Conservation (phyloP, 768 basidiomycete genomes). For the Trichaptum fuscoviolaceum region DNA sequence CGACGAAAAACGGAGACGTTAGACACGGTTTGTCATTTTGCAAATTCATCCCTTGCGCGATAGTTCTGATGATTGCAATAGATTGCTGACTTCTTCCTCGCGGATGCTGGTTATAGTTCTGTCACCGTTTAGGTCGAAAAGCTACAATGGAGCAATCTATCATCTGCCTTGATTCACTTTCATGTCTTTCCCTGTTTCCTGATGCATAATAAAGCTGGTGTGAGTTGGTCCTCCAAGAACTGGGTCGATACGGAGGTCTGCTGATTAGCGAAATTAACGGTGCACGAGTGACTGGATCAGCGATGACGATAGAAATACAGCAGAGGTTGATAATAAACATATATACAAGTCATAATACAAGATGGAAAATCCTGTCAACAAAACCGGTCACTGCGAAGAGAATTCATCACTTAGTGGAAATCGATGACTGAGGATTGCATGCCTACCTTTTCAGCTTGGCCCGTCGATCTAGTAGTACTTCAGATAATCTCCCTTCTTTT, state of each 20-base stretch:
- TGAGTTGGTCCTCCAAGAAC: no score
- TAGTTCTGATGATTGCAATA: not conserved
- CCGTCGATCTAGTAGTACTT: conserved; percentile 73
- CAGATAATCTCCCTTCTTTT: conserved; percentile 76
- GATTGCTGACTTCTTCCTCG: conserved; percentile 10
- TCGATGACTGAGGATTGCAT: conserved; percentile 8
- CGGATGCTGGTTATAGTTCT: conserved; percentile 5
- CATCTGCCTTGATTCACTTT: no score
- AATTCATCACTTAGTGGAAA: conserved; percentile 6
- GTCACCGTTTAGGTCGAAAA: not conserved
- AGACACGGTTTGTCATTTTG: not conserved
- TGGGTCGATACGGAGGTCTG: no score
- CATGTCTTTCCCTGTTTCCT: no score
- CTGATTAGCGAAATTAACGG: no score
- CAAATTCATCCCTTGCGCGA: not conserved
- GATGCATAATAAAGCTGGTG: no score
- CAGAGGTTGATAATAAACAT: not conserved
- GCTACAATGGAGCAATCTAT: no score
- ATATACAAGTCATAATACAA: not conserved
- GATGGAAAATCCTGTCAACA: conserved; percentile 24
- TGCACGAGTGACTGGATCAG: no score
- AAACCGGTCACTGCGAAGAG: conserved; percentile 37
- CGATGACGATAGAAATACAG: not conserved
- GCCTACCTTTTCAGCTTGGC: conserved; percentile 76
- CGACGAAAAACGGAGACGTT: not conserved